A percentile compares a stretch with the other conserved stretches of the same genome.
Evolutionary conservation across 2,329 filamentous ascomycete species (phyloP).

Genomic region (Sporothrix schenckii): DNA sequence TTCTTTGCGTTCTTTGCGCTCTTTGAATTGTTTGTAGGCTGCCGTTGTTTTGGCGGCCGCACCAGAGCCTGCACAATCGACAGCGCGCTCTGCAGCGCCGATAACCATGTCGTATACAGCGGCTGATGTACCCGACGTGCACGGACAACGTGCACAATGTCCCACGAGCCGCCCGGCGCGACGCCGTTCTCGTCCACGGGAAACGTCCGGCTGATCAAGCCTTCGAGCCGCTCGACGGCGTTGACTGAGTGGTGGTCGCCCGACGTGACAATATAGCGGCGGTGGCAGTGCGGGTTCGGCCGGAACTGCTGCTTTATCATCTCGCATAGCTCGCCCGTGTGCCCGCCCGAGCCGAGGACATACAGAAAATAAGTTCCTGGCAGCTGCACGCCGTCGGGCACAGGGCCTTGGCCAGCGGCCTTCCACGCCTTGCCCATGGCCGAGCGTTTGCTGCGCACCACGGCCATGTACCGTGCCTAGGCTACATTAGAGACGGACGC

Average conservation of each 20-base stretch:
- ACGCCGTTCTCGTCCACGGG: constrained; percentile 36
- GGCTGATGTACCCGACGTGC: constrained; percentile 83
- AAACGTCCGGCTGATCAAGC: constrained; percentile 45
- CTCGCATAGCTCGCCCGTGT: constrained; percentile 91
- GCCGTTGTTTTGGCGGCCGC: constrained; percentile 36
- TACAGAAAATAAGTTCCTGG: constrained; percentile 65
- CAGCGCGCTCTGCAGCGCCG: constrained; percentile 64
- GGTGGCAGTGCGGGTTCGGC: constrained; percentile 58
- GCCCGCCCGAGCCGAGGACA: constrained; percentile 88
- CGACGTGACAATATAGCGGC: constrained; percentile 79
- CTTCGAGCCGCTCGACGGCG: constrained; percentile 67
- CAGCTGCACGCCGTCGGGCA: constrained; percentile 34
- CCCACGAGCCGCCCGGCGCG: constrained; percentile 55
- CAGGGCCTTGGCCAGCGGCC: constrained; percentile 26
- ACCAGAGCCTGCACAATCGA: constrained; percentile 42
- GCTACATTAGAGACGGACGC: background rate
- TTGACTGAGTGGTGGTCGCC: constrained; percentile 73
- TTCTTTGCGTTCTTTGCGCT: background rate
- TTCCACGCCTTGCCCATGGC: constrained; percentile 32
- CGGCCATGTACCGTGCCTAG: constrained; percentile 27
- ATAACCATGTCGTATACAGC: constrained; percentile 71
- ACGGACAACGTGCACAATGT: constrained; percentile 70
- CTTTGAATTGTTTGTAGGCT: too few relatives aligned
- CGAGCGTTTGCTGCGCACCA: constrained; percentile 10
- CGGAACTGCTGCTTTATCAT: constrained; percentile 69